Evolutionary conservation across 257 asterid species (phyloP), one percentile per base, ranked within the genome.

Genomic region (Jacaranda mimosifolia): DNA sequence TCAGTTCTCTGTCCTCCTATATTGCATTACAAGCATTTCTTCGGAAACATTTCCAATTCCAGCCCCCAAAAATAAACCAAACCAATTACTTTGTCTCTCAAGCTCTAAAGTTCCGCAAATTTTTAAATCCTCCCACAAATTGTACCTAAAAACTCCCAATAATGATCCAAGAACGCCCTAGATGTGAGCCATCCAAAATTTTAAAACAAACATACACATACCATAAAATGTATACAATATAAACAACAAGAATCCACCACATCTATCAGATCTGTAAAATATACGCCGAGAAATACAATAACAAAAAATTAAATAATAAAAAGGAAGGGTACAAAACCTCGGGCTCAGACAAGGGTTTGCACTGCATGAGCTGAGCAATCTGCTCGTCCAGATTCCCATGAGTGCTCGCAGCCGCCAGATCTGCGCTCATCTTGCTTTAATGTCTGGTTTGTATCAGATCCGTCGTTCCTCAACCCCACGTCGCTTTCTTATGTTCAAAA

Each of bases 351-450:
- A 94, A 83, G 63, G 99, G 99, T 75, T 91, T 94, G 96, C 98
- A 94, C 90, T 94, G 98, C 94, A 94, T 92, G 72, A 94, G 96
- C 94, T 92, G 98, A 75, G 87, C 68, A 86, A 94, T 92, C 90
- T 94, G 95, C 77, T 92, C 91, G 80, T 92, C 99, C 78, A 92
- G 94, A 81, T 94, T 94, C 62, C 98, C 99, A 70, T 87, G 87
- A 42, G 95, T 68, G 83, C 81, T 87, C 75, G 91, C 52, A 66
- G 92, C 90, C 72, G 85, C 86, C 94, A 87, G 95, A 92, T 92
- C 98, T 85, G 90, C 84, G 77, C 91, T 91, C 98, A 94, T 92
- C 72, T 85, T 90, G 79, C 64, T 74, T 21, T 36, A 64, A 40
- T 49, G 69, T 72, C 71, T 40, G 83, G 49, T 35, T 36, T 19